Conservation (phyloP, 345 rosid species). For the Bretschneidera sinensis region DNA sequence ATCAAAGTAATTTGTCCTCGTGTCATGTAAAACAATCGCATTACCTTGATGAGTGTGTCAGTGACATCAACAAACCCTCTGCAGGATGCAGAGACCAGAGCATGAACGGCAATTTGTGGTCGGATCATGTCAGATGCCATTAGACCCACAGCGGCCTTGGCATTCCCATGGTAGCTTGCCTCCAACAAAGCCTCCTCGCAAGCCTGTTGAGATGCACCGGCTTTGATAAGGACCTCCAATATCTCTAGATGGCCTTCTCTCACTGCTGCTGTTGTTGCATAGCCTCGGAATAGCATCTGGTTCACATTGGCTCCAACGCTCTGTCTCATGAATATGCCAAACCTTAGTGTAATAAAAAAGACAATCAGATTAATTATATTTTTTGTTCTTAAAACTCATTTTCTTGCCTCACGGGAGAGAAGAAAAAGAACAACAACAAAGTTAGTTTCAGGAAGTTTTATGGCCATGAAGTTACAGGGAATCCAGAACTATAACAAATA, state of each 20-base stretch:
- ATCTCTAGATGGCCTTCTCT: conserved; percentile 47
- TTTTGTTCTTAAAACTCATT: no score
- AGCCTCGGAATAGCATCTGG: conserved; percentile 57
- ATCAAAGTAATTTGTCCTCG: no score
- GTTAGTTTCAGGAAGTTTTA: no score
- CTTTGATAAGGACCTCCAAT: conserved; percentile 39
- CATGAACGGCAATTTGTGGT: conserved; percentile 42
- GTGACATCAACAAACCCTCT: conserved; percentile 55
- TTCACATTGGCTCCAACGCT: conserved; percentile 55
- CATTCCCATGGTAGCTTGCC: conserved; percentile 49
- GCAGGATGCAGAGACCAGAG: conserved; percentile 54
- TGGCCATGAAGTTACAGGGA: no score
- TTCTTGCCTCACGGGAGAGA: background rate
- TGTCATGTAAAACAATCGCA: no score
- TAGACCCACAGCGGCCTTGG: conserved; percentile 32
- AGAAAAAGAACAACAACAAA: no score
- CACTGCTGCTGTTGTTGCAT: conserved; percentile 55
- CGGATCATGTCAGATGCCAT: conserved; percentile 47
- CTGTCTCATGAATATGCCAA: conserved; percentile 25
- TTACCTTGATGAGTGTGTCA: conserved; percentile 43
- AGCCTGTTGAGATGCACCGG: conserved; percentile 49
- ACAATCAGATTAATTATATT: no score
- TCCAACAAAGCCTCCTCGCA: conserved; percentile 69
- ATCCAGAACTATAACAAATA: no score
- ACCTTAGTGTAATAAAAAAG: background rate